These are phyloP conservation scores for Brassica rapa DNA, from an alignment of 345 rosid species.

Conservation along the genomic window DNA sequence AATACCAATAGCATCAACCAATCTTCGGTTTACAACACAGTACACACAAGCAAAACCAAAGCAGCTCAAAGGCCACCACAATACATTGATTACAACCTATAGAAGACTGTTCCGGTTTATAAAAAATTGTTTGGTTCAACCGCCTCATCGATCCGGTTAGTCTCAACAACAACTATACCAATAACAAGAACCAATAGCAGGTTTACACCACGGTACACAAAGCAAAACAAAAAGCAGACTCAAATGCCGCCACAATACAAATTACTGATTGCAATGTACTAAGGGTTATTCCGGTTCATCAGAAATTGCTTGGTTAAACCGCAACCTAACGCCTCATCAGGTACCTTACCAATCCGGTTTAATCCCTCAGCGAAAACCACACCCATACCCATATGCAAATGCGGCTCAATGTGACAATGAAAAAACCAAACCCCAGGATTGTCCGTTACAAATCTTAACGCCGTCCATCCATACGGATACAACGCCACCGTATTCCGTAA, in stretches of 20 bases:
- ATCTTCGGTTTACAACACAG: not conserved
- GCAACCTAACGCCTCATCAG: slow-evolving; percentile 53
- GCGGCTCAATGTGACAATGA: slow-evolving; percentile 93
- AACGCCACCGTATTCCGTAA: slow-evolving; percentile 60
- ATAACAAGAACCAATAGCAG: slow-evolving; percentile 4
- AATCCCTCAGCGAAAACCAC: slow-evolving; percentile 70
- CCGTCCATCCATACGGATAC: slow-evolving; percentile 87
- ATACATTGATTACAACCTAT: not conserved
- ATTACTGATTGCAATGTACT: not conserved
- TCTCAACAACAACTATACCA: not conserved
- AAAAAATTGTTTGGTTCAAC: not conserved
- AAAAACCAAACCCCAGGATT: slow-evolving; percentile 97
- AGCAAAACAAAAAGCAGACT: not conserved
- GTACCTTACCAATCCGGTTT: slow-evolving; percentile 44
- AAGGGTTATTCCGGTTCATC: slow-evolving; percentile 23
- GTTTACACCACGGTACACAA: slow-evolving; percentile 6
- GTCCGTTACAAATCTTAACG: slow-evolving; percentile 69
- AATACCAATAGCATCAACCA: not conserved
- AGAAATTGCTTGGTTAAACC: slow-evolving; percentile 46
- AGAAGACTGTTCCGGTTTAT: not conserved
- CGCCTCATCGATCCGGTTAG: not conserved
- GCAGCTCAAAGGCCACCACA: not conserved
- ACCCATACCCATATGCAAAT: slow-evolving; percentile 94
- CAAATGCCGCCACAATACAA: not conserved
- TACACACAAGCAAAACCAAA: not conserved